Evolutionary conservation across 139 green algal genomes (phyloP).

Genomic region (Yamagishiella unicocca): DNA sequence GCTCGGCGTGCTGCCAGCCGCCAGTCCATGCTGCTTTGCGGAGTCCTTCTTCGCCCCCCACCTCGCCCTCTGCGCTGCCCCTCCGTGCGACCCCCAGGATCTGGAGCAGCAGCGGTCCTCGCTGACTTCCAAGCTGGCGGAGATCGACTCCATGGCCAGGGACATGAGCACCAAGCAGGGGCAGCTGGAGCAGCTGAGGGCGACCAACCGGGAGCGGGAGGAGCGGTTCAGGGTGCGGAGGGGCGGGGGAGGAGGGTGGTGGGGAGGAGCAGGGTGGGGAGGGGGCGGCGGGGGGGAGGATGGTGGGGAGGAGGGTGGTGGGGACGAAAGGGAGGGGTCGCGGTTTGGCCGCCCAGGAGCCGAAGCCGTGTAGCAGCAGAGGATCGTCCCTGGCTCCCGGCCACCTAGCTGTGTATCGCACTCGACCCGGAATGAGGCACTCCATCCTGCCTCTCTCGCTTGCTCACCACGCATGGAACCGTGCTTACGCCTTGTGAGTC

Average conservation of each 20-base stretch:
- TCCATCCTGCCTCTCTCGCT: too few species aligned
- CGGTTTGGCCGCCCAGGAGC: too few species aligned
- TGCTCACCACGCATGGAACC: too few species aligned
- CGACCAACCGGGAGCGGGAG: slow-evolving; percentile 41
- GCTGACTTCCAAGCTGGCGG: not conserved
- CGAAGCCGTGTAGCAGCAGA: too few species aligned
- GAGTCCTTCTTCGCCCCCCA: not conserved
- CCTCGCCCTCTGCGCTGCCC: not conserved
- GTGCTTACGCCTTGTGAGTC: too few species aligned
- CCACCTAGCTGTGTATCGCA: too few species aligned
- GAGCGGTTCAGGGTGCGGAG: slow-evolving; percentile 1
- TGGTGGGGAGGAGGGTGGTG: not conserved
- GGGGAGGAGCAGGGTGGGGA: not conserved
- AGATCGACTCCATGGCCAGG: not conserved
- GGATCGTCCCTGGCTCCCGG: too few species aligned
- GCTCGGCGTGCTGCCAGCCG: not conserved
- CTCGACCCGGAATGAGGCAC: too few species aligned
- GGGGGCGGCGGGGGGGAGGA: not conserved
- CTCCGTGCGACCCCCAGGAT: slow-evolving; percentile 20
- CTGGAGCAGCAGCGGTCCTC: not conserved
- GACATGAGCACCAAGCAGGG: not conserved
- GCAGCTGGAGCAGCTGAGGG: slow-evolving; percentile 49
- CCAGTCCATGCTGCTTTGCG: not conserved
- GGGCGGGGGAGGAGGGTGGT: not conserved
- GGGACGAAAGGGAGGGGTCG: not conserved